Evolutionary conservation across 257 asterid genomes (phyloP), one percentile per base, ranked within the genome.

Genomic region (Salvia rosmarinus): DNA sequence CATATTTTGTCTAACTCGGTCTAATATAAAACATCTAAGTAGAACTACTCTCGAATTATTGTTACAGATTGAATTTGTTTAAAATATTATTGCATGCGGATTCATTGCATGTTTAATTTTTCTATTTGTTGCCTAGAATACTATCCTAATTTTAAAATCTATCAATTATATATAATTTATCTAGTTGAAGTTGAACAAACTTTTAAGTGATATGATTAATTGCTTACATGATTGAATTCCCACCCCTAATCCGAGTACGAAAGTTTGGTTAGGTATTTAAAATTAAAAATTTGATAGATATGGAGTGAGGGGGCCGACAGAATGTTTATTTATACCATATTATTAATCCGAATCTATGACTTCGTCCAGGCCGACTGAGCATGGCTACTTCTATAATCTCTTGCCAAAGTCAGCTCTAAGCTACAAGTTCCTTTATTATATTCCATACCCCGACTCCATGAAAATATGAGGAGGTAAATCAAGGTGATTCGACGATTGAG

Each of bases 381-480:
- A 28, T 4, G 37, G 13, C 40, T 30, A 46, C 51, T 57, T 57
- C 5, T 66, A 21, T 66, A 21, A n/a, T 46, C 17, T 59, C 39
- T 21, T 57, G 11, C 63, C 42, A 16, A 47, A 75, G 70, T 67
- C 64, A 75, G 56, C 74, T 75, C 64, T 23, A 20, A 4, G 19
- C 28, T 54, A 35, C 25, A 20, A 32, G 5, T 58, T 9, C 9
- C 49, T 57, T 54, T 25, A 65, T 13, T 25, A 64, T 44, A 43
- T n/a, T n/a, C n/a, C n/a, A n/a, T n/a, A n/a, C n/a, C n/a, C n/a
- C n/a, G n/a, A n/a, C n/a, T n/a, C n/a, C n/a, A n/a, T n/a, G n/a
- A n/a, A n/a, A n/a, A n/a, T n/a, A n/a, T n/a, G n/a, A n/a, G n/a
- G n/a, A n/a, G n/a, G n/a, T n/a, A n/a, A n/a, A n/a, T n/a, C n/a